Percentiles rank a stretch among this genome's conserved stretches.
phyloP scores from a whole-genome alignment of 1,284 basidiomycete genomes.

The Puccinia coronata region DNA sequence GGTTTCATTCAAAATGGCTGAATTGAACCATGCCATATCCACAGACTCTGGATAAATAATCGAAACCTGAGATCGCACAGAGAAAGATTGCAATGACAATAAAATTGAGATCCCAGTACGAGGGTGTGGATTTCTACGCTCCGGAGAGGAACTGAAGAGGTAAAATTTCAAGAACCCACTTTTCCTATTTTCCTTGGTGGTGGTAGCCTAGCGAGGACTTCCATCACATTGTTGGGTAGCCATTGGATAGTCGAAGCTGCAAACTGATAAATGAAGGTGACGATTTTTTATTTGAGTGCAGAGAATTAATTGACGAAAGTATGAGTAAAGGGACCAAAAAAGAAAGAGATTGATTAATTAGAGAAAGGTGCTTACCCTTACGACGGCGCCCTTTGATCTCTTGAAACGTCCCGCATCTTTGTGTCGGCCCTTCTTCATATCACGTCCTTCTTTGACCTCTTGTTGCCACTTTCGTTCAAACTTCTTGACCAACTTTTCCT shows the following conservation, averaged over 20 bases:
- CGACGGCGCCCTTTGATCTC: conserved; percentile 25
- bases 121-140: no score
- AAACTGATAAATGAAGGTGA: conserved; percentile 1
- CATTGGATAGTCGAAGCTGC: conserved; percentile 30
- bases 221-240: conserved; percentile 33
- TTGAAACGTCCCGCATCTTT: conserved; percentile 29
- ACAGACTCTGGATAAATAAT: conserved; percentile 2
- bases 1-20: background rate
- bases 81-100: background rate
- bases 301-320: background rate
- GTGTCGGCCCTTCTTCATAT: conserved; percentile 21
- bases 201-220: conserved; percentile 31
- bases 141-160: background rate
- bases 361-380: background rate
- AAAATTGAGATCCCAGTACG: background rate
- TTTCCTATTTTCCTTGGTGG: conserved; percentile 25
- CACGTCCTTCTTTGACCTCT: conserved; percentile 40
- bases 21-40: background rate
- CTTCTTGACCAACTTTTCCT: conserved; percentile 42
- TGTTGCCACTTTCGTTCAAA: conserved; percentile 42
- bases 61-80: background rate
- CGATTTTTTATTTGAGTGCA: background rate
- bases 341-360: background rate
- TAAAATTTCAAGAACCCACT: background rate
- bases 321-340: background rate